Evolutionary conservation across 306 rosid species (phyloP).

Genomic region (Carpinus viminea): DNA sequence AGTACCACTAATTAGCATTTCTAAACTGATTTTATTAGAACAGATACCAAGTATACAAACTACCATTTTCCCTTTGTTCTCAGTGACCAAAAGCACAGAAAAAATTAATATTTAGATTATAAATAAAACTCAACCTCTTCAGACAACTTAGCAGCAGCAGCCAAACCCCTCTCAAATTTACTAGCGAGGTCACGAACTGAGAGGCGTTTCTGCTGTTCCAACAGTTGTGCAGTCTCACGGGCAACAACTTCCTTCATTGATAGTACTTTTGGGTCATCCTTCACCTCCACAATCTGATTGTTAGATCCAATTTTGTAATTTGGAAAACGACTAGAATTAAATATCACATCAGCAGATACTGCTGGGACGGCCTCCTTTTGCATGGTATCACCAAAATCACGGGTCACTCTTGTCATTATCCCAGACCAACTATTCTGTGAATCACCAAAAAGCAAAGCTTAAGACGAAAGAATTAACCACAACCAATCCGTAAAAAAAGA

Average conservation of each 20-base stretch:
- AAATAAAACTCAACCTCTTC: slow-evolving; percentile 63
- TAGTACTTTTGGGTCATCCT: slow-evolving; percentile 62
- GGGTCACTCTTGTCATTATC: slow-evolving; percentile 74
- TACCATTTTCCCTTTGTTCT: background rate
- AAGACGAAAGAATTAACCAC: background rate
- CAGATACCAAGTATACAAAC: background rate
- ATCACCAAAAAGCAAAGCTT: slow-evolving; percentile 31
- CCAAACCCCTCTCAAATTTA: slow-evolving; percentile 92
- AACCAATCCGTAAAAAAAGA: background rate
- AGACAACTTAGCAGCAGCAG: slow-evolving; percentile 94
- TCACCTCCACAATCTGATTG: slow-evolving; percentile 73
- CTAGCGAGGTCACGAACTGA: slow-evolving; percentile 87
- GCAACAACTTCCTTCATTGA: slow-evolving; percentile 94
- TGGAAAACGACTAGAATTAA: slow-evolving; percentile 82
- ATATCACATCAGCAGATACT: slow-evolving; percentile 77
- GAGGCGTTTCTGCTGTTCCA: slow-evolving; percentile 92
- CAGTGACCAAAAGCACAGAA: background rate
- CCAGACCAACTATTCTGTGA: slow-evolving; percentile 40
- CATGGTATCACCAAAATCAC: slow-evolving; percentile 74
- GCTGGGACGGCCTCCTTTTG: slow-evolving; percentile 60
- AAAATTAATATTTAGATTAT: background rate
- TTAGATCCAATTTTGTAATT: slow-evolving; percentile 76
- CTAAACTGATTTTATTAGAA: background rate
- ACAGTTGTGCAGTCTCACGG: slow-evolving; percentile 81
- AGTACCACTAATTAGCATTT: background rate